phyloP scores from a whole-genome alignment of 1,139 yeast species.

The Geotrichum aggregatum region DNA sequence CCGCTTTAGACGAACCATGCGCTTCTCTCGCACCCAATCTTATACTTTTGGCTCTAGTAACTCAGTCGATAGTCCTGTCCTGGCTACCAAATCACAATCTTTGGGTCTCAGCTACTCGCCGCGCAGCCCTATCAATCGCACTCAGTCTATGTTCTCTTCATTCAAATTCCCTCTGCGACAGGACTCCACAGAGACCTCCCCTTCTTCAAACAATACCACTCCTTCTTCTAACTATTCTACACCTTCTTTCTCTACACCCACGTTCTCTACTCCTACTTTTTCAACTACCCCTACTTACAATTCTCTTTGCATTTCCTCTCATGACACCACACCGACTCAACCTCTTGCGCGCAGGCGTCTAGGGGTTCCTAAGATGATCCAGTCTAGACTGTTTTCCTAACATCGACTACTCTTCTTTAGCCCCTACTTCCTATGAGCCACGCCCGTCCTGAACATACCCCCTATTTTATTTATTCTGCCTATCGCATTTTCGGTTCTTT shows the following conservation, averaged over 20 bases:
- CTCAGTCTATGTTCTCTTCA: not conserved
- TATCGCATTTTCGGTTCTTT: conserved; percentile 19
- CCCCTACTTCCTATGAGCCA: not conserved
- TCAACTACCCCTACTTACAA: not conserved
- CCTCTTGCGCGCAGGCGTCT: conserved; percentile 2
- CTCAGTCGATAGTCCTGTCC: not conserved
- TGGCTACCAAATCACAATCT: conserved; percentile 7
- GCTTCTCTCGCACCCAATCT: conserved; percentile 18
- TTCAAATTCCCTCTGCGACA: conserved; percentile 2
- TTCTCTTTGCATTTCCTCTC: conserved; percentile 7
- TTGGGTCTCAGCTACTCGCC: not conserved
- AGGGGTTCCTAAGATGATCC: conserved; percentile 13
- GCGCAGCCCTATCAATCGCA: not conserved
- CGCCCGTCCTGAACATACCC: not conserved
- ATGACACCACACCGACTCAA: conserved; percentile 3
- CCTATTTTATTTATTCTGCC: conserved; percentile 3
- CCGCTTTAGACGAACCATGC: conserved; percentile 50
- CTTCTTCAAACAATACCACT: conserved; percentile 17
- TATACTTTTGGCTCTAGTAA: not conserved
- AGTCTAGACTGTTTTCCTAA: conserved; percentile 10
- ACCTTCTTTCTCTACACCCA: conserved; percentile 15
- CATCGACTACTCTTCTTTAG: not conserved
- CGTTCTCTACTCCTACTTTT: conserved; percentile 2
- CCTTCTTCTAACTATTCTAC: conserved; percentile 22
- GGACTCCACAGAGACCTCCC: conserved; percentile 11